These are phyloP conservation scores for Kurtzmaniella quercitrusa DNA, from an alignment of 1,139 yeast species.

Conservation along the genomic window DNA sequence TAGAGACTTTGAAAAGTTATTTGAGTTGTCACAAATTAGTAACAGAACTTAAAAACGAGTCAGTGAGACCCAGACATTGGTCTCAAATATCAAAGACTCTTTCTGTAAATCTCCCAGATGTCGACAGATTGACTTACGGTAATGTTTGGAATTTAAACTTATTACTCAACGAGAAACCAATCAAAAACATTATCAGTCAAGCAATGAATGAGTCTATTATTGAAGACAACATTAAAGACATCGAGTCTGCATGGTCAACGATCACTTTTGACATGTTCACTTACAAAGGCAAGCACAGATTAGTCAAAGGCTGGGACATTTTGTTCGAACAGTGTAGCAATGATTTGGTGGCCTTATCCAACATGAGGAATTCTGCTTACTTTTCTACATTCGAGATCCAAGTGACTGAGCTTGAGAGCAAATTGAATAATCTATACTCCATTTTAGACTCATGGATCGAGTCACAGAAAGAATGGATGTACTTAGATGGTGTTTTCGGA, in stretches of 20 bases:
- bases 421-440: slow-evolving; percentile 46
- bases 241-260: slow-evolving; percentile 47
- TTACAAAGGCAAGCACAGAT: slow-evolving; percentile 48
- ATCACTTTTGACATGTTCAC: slow-evolving; percentile 52
- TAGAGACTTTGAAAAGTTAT: slow-evolving; percentile 38
- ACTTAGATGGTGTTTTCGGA: slow-evolving; percentile 75
- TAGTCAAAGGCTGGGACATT: slow-evolving; percentile 67
- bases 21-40: slow-evolving; percentile 38
- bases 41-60: slow-evolving; percentile 50
- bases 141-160: slow-evolving; percentile 61
- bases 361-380: slow-evolving; percentile 72
- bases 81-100: slow-evolving; percentile 12
- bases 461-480: slow-evolving; percentile 86
- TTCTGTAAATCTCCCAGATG: slow-evolving; percentile 9
- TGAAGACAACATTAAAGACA: slow-evolving; percentile 49
- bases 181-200: slow-evolving; percentile 50
- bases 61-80: slow-evolving; percentile 72
- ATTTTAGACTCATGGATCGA: slow-evolving; percentile 75
- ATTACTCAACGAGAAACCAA: slow-evolving; percentile 35
- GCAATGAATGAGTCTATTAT: slow-evolving; percentile 75
- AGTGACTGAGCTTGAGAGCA: slow-evolving; percentile 51
- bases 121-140: slow-evolving; percentile 40
- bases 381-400: slow-evolving; percentile 60
- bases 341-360: slow-evolving; percentile 56
- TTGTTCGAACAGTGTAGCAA: slow-evolving; percentile 58